Base-by-base conservation (phyloP, 208 protist genomes). In the Trypanosoma cruzi region DNA sequence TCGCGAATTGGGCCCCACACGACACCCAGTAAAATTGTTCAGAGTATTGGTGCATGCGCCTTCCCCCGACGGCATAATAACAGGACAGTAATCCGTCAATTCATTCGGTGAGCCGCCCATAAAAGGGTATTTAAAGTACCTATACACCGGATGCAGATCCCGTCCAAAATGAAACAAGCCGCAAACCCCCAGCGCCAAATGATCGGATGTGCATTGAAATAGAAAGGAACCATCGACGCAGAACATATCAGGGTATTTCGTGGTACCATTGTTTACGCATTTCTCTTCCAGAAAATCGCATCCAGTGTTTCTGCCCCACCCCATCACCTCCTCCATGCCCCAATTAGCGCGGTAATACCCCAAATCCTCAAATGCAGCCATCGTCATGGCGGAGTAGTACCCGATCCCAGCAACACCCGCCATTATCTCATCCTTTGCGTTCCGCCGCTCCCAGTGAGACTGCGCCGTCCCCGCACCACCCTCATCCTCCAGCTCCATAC, bases 291-390 rank as follows among this genome's bases (percentile, higher is more conserved):
- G 32, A 20, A 94, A 80, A 10, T 14, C 37, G 62, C 89, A 96
- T 34, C 90, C 89, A 0, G 52, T 31, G 18, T 84, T 68, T 24
- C 48, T 29, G 29, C 86, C 92, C 86, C 88, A 97, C 34, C 64
- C 26, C 76, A 97, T 87, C 32, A 8, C 46, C 52, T 95, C 82
- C 0, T 83, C 85, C 49, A 77, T 81, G 53, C 3, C 56, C 64
- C 78, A 93, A 76, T 87, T 73, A 18, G 68, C 84, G 20, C 56
- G 26, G 79, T 96, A 98, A 64, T 71, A 93, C 42, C 87, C 88
- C 0, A 85, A 44, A 63, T 95, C 88, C 49, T 90, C 67, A 49
- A 98, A 88, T 3, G 77, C 34, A 1, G 89, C 79, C 28, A 98
- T 63, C 5, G 94, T 98, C 0, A 98, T 57, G 8, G 66, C 68